These are phyloP conservation scores for Panaeolus cyanescens DNA, from an alignment of 768 basidiomycete genomes.

Conservation along the genomic window DNA sequence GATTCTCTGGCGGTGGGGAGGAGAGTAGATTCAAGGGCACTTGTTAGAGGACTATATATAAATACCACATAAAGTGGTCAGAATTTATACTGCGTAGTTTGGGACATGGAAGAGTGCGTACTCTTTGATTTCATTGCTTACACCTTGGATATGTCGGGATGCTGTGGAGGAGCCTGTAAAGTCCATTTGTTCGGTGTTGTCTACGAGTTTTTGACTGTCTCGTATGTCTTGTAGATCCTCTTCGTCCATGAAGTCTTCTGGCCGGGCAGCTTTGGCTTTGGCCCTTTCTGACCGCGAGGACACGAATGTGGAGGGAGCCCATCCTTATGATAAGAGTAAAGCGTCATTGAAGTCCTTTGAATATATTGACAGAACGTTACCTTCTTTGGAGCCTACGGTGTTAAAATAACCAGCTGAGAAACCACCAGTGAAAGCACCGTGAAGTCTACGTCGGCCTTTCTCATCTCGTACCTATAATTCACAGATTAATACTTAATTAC, in stretches of 20 bases:
- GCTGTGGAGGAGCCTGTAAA: slow-evolving; percentile 52
- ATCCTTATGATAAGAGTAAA: slow-evolving; percentile 60
- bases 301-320: slow-evolving; percentile 90
- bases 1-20: slow-evolving; percentile 79
- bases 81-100: not conserved
- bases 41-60: slow-evolving; percentile 55
- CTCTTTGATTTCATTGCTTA: slow-evolving; percentile 54
- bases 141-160: slow-evolving; percentile 35
- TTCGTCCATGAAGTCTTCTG: slow-evolving; percentile 99
- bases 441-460: slow-evolving; percentile 87
- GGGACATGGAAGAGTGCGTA: slow-evolving; percentile 39
- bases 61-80: not conserved
- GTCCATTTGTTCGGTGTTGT: slow-evolving; percentile 80
- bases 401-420: slow-evolving; percentile 99
- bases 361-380: slow-evolving; percentile 33
- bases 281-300: slow-evolving; percentile 83
- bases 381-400: slow-evolving; percentile 94
- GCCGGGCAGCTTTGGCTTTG: slow-evolving; percentile 58
- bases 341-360: not conserved
- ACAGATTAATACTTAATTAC: slow-evolving; percentile 13
- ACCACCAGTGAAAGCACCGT: slow-evolving; percentile 98
- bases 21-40: slow-evolving; percentile 64
- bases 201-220: slow-evolving; percentile 73
- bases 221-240: slow-evolving; percentile 88
- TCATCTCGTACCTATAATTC: slow-evolving; percentile 81